Base-by-base conservation (phyloP, 2,329 filamentous ascomycete genomes). In the Pseudodiploospora longispora region DNA sequence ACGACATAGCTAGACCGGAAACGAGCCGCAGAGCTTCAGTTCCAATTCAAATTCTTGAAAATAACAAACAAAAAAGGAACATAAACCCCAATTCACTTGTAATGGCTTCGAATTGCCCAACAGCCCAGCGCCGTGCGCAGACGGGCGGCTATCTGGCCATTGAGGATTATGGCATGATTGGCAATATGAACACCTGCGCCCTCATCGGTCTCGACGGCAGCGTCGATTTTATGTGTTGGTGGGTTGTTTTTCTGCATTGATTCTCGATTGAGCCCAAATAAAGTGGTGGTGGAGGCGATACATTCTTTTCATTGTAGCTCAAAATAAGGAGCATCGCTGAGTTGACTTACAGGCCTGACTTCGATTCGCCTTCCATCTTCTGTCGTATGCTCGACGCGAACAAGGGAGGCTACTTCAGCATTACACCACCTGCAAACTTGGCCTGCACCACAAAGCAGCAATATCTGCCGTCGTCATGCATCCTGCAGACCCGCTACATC, bases 201-300 rank as follows among this genome's bases (percentile, higher is more conserved):
- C 67, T 87, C n/a, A 74, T 86, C 27, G 83, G 82, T 51, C 84
- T 85, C 57, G 80, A 84, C 55, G 84, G 84, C 27, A 83, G 82
- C 51, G 63, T 89, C 46, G 85, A 87, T 58, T 87, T 81, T 54
- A 85, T 88, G 82, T 88, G 83, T 62, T 89, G 83, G 80, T 80
- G 56, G 62, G 71, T 51, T 45, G 10, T 6, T n/a, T 36, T 10
- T 9, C 27, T 41, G 27, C 4, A 29, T 29, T 30, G 19, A n/a
- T 3, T n/a, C n/a, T 19, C 19, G 19, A 19, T 19, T 29, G 38
- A 6, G 27, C 19, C 19, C 19, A 19, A 19, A 19, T 19, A 19
- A 19, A 19, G 19, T 19, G 19, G 19, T 19, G 19, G 19, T 19
- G 19, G 19, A 19, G 19, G 19, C 19, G 19, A 19, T 19, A 3